Percentiles rank a stretch among this genome's conserved stretches.
Evolutionary conservation across 495 filamentous ascomycete genomes (phyloP).

Genomic region (Penicillium robsamsonii): DNA sequence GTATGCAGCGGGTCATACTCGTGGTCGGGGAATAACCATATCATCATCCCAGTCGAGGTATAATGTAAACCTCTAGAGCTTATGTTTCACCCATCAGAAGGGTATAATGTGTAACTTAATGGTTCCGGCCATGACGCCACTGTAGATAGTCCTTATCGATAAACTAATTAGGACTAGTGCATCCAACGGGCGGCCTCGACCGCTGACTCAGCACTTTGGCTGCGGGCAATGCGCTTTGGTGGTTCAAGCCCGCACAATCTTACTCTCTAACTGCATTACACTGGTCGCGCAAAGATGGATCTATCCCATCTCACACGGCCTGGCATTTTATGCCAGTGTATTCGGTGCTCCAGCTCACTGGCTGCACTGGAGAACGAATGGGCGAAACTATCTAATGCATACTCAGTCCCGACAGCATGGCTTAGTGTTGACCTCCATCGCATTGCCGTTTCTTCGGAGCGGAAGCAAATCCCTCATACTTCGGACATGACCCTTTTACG

Average conservation of each 20-base stretch:
- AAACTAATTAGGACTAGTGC: conserved; percentile 15
- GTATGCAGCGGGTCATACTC: neutral
- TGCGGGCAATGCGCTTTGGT: neutral
- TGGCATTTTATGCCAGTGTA: conserved; percentile 43
- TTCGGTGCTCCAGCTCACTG: conserved; percentile 46
- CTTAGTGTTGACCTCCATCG: conserved; percentile 46
- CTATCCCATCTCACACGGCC: conserved; percentile 40
- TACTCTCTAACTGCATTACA: neutral
- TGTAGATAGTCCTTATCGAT: conserved; percentile 15
- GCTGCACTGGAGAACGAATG: conserved; percentile 50
- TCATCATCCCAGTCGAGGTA: neutral
- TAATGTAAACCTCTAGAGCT: neutral
- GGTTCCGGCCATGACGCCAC: conserved; percentile 15
- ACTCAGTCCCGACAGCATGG: conserved; percentile 44
- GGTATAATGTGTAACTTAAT: neutral
- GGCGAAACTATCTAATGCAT: conserved; percentile 44
- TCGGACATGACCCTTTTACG: conserved; percentile 42
- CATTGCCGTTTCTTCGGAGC: conserved; percentile 41
- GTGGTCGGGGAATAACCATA: neutral
- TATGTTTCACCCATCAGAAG: neutral
- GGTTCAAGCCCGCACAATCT: conserved; percentile 9
- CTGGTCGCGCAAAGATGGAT: conserved; percentile 34
- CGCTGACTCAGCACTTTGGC: conserved; percentile 21
- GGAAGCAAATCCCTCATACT: conserved; percentile 42
- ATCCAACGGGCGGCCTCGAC: conserved; percentile 14